A percentile compares a stretch with the other conserved stretches of the same genome.
Evolutionary conservation across 768 basidiomycete species (phyloP).

Genomic region (Tricholoma sp.): DNA sequence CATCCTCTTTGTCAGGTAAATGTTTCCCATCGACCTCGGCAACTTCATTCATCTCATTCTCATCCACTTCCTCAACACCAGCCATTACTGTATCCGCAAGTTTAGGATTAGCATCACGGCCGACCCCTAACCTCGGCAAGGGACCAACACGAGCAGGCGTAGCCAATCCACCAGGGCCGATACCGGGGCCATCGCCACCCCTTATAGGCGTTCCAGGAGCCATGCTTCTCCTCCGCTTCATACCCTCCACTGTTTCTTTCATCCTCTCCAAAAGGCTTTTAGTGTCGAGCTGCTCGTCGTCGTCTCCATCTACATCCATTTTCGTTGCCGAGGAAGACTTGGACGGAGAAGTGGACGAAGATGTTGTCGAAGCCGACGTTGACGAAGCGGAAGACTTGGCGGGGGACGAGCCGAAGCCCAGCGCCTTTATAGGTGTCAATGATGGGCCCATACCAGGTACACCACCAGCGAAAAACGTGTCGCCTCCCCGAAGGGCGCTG

Average conservation of each 20-base stretch:
- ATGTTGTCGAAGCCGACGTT: slow-evolving; percentile 2
- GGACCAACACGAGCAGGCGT: slow-evolving; percentile 3
- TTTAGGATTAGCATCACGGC: not conserved
- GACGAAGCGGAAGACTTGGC: slow-evolving; percentile 7
- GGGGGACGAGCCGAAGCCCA: slow-evolving; percentile 13
- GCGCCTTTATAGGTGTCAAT: slow-evolving; percentile 5
- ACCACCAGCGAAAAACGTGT: slow-evolving; percentile 46
- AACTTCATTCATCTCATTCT: slow-evolving; percentile 6
- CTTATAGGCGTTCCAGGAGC: slow-evolving; percentile 15
- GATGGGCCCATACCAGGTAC: slow-evolving; percentile 45
- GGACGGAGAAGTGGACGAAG: slow-evolving; percentile 1
- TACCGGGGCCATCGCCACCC: not conserved
- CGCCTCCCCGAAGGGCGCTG: slow-evolving; percentile 48
- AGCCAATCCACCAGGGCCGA: not conserved
- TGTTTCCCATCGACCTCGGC: not conserved
- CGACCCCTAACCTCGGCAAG: not conserved
- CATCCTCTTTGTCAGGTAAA: not conserved
- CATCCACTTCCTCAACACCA: slow-evolving; percentile 22
- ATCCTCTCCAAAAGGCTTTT: slow-evolving; percentile 40
- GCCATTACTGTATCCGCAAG: not conserved
- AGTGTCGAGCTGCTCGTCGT: slow-evolving; percentile 35
- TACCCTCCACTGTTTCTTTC: slow-evolving; percentile 43
- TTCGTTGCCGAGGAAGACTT: slow-evolving; percentile 13
- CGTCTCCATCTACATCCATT: slow-evolving; percentile 17
- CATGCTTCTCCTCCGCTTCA: slow-evolving; percentile 40